Evolutionary conservation across 345 rosid genomes (phyloP), one percentile per base, ranked within the genome.

Genomic region (Bruguiera parviflora): DNA sequence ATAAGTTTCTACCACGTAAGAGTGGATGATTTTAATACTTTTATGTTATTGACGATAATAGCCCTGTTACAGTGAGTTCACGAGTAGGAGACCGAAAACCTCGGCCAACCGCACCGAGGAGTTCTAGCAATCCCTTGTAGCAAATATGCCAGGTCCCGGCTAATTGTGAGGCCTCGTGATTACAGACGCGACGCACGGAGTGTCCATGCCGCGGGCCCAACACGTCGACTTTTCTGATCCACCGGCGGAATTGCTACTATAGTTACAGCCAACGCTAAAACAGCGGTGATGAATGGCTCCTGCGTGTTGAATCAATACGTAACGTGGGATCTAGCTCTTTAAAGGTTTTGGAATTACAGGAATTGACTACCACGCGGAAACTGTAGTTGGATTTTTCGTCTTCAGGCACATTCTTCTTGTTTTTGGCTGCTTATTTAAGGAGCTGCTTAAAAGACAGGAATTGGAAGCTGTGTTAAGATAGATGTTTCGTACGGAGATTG

Each of bases 161-260:
- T 15, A 20, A 49, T 2, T 33, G 47, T 6, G 63, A 5, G 5
- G 10, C 70, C 57, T 87, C 89, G 87, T 80, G 84, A 86, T 74
- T 49, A 65, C 46, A 64, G 87, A 73, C 87, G 82, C 63, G 64
- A 76, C 80, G 68, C 84, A 76, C 83, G 87, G 83, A 58, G 19
- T 25, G 4, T 53, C 43, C 87, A 83, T 76, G 83, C 76, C 77
- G 15, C 20, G 49, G 60, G 62, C 20, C 39, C 20, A 63, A 31
- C 74, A 52, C 61, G 15, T 62, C 58, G 31, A 53, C 5, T 9
- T 39, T 52, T 21, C 1, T 13, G 27, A 32, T 10, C 49, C 25
- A 53, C 29, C 68, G 74, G 74, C 39, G 4, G 6, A 2, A 43
- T 43, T 29, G 39, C 24, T 5, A 46, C 21, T 31, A 3, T 10